phyloP scores from a whole-genome alignment of 768 basidiomycete genomes.

The Agaricus subrufescens region DNA sequence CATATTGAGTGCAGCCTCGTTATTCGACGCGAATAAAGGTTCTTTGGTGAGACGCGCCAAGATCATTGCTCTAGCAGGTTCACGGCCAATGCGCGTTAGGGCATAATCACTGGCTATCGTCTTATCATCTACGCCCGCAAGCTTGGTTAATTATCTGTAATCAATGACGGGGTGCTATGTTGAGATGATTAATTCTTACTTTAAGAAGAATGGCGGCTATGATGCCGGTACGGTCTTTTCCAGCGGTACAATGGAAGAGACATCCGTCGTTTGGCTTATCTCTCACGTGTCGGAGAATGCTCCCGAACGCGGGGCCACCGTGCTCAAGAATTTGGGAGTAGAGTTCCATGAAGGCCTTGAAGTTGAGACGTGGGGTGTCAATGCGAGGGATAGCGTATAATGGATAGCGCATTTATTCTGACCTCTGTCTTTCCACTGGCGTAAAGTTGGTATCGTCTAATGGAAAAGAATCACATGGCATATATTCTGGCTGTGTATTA shows the following conservation, averaged over 20 bases:
- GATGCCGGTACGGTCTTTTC: slow-evolving; percentile 80
- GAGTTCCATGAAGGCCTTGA: slow-evolving; percentile 72
- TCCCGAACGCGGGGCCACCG: slow-evolving; percentile 63
- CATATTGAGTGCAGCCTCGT: slow-evolving; percentile 78
- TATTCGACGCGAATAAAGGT: slow-evolving; percentile 69
- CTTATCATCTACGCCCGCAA: slow-evolving; percentile 67
- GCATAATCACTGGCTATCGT: slow-evolving; percentile 70
- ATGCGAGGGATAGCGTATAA: not conserved
- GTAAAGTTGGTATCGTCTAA: slow-evolving; percentile 67
- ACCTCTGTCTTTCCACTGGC: slow-evolving; percentile 81
- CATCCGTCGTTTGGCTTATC: slow-evolving; percentile 63
- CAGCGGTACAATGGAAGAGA: slow-evolving; percentile 81
- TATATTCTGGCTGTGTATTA: slow-evolving; percentile 12
- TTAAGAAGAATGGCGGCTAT: slow-evolving; percentile 69
- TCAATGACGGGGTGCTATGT: not conserved
- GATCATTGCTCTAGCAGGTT: slow-evolving; percentile 69
- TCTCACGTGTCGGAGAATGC: slow-evolving; percentile 67
- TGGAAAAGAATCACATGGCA: slow-evolving; percentile 20
- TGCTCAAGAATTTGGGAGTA: slow-evolving; percentile 80
- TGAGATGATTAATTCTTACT: slow-evolving; percentile 29
- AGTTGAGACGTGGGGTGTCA: not conserved
- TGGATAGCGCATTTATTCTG: not conserved
- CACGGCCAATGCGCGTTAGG: slow-evolving; percentile 73
- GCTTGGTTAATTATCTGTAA: slow-evolving; percentile 31
- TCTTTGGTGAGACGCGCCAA: slow-evolving; percentile 65